A percentile compares a stretch with the other conserved stretches of the same genome.
Evolutionary conservation across 2,329 filamentous ascomycete genomes (phyloP).

Genomic region (Fusarium coffeatum): DNA sequence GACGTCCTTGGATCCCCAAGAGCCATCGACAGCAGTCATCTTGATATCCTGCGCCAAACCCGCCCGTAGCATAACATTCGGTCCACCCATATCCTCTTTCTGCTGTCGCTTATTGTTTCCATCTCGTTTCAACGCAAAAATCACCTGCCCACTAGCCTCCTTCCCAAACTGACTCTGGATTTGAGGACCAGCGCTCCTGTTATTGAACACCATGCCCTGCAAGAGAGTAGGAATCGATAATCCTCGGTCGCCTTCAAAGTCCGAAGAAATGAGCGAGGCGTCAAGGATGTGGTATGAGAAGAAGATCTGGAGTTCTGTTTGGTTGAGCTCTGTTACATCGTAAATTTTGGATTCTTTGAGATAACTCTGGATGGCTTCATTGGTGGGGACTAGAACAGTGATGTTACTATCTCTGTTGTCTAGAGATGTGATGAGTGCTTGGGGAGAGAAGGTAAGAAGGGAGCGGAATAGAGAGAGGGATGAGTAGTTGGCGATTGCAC

Average conservation of each 20-base stretch:
- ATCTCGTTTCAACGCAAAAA: slow-evolving; percentile 18
- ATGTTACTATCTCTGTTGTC: slow-evolving; percentile 21
- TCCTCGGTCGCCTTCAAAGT: slow-evolving; percentile 24
- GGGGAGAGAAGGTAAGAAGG: slow-evolving; percentile 1
- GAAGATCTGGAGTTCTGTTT: slow-evolving; percentile 19
- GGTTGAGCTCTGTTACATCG: slow-evolving; percentile 13
- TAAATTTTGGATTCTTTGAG: slow-evolving; percentile 8
- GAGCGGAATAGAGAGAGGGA: slow-evolving; percentile 33
- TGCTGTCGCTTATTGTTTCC: not conserved
- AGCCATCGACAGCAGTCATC: slow-evolving; percentile 40
- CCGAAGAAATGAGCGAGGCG: slow-evolving; percentile 4
- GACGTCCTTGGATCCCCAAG: slow-evolving; percentile 30
- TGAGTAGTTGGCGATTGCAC: slow-evolving; percentile 19
- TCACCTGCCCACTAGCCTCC: slow-evolving; percentile 27
- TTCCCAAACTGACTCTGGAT: slow-evolving; percentile 26
- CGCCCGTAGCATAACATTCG: slow-evolving; percentile 19
- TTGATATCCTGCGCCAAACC: slow-evolving; percentile 35
- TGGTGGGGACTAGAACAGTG: slow-evolving; percentile 38
- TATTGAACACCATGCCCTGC: slow-evolving; percentile 26
- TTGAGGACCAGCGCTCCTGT: slow-evolving; percentile 27
- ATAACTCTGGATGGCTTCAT: slow-evolving; percentile 34
- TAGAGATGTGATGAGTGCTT: slow-evolving; percentile 3
- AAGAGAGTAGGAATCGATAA: slow-evolving; percentile 30
- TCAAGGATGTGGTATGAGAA: slow-evolving; percentile 37
- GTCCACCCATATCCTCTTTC: slow-evolving; percentile 5